Conservation (phyloP, 176 grass and related monocot genomes). For the Phragmites australis region DNA sequence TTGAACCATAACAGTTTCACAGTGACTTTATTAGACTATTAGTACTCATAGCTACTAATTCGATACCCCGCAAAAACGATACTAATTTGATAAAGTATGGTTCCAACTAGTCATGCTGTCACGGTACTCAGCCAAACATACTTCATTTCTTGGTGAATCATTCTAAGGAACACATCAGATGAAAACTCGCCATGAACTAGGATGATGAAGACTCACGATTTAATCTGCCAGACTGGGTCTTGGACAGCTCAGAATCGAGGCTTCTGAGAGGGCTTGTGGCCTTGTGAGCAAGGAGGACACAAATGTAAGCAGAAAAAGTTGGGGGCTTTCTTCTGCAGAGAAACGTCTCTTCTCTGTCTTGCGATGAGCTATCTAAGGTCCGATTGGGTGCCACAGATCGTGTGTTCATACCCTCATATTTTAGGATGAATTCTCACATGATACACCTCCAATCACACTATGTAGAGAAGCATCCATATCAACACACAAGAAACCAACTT, state of each 20-base stretch:
- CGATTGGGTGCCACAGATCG: neutral
- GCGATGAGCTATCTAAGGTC: neutral
- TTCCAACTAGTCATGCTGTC: neutral
- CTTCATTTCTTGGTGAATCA: neutral
- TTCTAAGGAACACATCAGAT: neutral
- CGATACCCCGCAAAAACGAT: too few species aligned
- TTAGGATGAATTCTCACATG: conserved; percentile 22
- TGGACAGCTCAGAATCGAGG: neutral
- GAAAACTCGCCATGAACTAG: neutral
- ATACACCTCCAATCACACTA: neutral
- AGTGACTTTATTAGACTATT: neutral
- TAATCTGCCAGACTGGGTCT: conserved; percentile 2
- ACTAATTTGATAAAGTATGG: neutral
- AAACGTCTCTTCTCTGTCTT: too few species aligned
- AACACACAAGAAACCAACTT: neutral
- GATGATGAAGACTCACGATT: neutral
- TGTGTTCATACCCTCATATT: conserved; percentile 9
- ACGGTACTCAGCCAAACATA: neutral
- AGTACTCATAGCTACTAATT: neutral
- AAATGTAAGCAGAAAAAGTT: neutral
- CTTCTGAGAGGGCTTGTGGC: neutral
- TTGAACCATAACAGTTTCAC: conserved; percentile 2
- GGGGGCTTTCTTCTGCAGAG: neutral
- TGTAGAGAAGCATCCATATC: neutral
- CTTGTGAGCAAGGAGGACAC: neutral